A percentile compares a stretch with the other conserved stretches of the same genome.
Evolutionary conservation across 192 early-diverging fungal species (phyloP).

Genomic region (Podila epigama): DNA sequence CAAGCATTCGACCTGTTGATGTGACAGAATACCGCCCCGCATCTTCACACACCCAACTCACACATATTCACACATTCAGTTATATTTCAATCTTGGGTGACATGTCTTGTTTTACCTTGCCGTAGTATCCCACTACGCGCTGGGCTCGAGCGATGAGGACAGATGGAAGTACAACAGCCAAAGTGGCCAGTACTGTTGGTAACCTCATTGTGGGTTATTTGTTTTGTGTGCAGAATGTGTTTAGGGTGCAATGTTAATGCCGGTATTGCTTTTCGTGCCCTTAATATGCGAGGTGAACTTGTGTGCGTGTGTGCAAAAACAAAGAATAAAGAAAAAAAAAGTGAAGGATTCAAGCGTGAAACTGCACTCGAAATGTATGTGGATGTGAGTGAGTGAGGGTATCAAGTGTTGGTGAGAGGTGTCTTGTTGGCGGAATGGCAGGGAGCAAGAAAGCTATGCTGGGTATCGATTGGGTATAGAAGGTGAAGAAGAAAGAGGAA

Average conservation of each 20-base stretch:
- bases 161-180: slow-evolving; percentile 12
- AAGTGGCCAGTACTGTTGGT: neutral
- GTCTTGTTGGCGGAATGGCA: neutral
- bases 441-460: neutral
- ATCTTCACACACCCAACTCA: neutral
- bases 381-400: neutral
- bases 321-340: neutral
- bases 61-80: neutral
- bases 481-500: neutral
- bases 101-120: slow-evolving; percentile 14
- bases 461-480: neutral
- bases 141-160: slow-evolving; percentile 6
- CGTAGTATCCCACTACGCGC: slow-evolving; percentile 35
- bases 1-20: no score
- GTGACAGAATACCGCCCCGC: no score
- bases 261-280: no score
- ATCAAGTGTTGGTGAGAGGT: neutral
- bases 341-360: neutral
- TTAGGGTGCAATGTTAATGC: neutral
- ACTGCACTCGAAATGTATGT: neutral
- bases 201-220: slow-evolving; percentile 1
- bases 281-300: neutral
- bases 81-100: neutral
- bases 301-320: neutral
- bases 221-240: neutral